These are phyloP conservation scores for Phaeomoniella chlamydospora DNA, from an alignment of 2,329 filamentous ascomycete genomes.

Conservation along the genomic window DNA sequence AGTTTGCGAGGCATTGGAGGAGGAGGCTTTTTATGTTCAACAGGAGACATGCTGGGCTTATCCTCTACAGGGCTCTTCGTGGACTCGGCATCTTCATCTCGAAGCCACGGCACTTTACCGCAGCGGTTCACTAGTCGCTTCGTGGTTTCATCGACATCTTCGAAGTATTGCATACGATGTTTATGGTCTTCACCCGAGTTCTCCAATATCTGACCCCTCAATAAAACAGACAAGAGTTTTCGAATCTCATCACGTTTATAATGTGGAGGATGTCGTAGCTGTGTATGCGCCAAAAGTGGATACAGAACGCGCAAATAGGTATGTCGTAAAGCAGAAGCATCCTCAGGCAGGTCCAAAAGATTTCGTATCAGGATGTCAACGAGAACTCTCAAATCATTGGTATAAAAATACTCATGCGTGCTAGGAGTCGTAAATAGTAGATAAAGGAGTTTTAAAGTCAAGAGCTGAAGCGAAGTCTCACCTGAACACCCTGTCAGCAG, in stretches of 20 bases:
- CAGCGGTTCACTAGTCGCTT: conserved; percentile 30
- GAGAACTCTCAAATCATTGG: conserved; percentile 86
- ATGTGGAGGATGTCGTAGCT: conserved; percentile 70
- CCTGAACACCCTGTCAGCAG: conserved; percentile 22
- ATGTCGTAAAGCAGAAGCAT: conserved; percentile 59
- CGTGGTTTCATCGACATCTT: conserved; percentile 34
- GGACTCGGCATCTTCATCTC: conserved; percentile 15
- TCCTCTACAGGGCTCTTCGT: conserved; percentile 3
- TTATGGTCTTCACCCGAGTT: conserved; percentile 23
- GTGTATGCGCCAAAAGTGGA: conserved; percentile 80
- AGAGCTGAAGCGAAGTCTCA: conserved; percentile 81
- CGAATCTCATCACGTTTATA: conserved; percentile 84
- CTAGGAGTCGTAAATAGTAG: conserved; percentile 82
- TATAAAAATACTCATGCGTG: conserved; percentile 97
- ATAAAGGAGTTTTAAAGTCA: conserved; percentile 94
- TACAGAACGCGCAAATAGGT: conserved; percentile 90
- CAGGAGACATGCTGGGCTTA: conserved; percentile 9
- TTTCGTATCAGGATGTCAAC: conserved; percentile 95
- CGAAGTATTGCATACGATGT: conserved; percentile 33
- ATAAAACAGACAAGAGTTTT: conserved; percentile 59
- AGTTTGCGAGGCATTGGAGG: conserved; percentile 27
- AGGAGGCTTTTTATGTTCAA: conserved; percentile 21
- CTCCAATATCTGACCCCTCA: conserved; percentile 55
- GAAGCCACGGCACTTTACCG: conserved; percentile 30
- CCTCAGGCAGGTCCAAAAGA: conserved; percentile 84